Base-by-base conservation (phyloP, 371 early-diverging fungal genomes). In the Mortierella sp. region DNA sequence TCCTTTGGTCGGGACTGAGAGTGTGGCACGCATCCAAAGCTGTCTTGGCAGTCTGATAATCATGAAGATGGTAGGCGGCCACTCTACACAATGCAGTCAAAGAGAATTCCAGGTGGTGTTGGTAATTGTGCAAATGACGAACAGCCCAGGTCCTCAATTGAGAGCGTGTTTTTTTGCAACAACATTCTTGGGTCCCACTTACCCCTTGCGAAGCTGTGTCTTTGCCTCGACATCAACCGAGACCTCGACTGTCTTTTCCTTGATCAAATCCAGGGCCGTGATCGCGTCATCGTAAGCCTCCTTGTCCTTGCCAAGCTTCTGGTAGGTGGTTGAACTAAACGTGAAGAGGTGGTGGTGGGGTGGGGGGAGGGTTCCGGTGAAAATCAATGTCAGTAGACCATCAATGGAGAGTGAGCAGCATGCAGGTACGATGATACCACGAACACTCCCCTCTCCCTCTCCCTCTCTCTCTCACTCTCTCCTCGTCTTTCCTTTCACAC, bases 131-230 rank as follows among this genome's bases (percentile, higher is more conserved):
- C n/a, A n/a, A n/a, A n/a, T n/a, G n/a, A n/a, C n/a, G n/a, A n/a
- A n/a, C n/a, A n/a, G n/a, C n/a, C 17, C n/a, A 34, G 37, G 24
- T 16, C 44, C 44, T 10, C 9, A 16, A 44, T 43, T 22, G 17
- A 21, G 14, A 3, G 21, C 34, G 17, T 7, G 10, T 39, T 57
- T 27, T 12, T 44, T 28, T 2, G 6, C 25, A 55, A 50, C 14
- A 61, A 43, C 21, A 21, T 45, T 25, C 25, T 22, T 50, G 39
- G 22, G n/a, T 64, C 44, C 48, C 25, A 51, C 60, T 70, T 86
- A 84, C 85, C 93, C 88, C 71, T 83, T 80, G 71, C 85, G 79
- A 37, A 86, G 79, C 72, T 86, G 77, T 57, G 90, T 89, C 80
- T 91, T 83, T 50, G 90, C 89, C 45, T 88, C 80, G 34, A 88